A percentile compares a stretch with the other conserved stretches of the same genome.
Conservation (phyloP, 495 filamentous ascomycete species). For the Tuber indicum region DNA sequence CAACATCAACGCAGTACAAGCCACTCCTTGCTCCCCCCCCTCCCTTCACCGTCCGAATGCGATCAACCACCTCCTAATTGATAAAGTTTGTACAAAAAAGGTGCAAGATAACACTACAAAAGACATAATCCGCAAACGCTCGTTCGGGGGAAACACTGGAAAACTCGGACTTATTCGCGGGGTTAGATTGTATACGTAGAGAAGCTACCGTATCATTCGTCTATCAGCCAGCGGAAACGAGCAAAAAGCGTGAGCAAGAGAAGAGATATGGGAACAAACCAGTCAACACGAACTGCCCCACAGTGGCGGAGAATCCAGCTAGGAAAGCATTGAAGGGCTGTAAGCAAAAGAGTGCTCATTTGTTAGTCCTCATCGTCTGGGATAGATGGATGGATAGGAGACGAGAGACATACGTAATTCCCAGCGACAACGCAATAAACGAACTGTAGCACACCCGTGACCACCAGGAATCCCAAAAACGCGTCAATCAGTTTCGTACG, state of each 20-base stretch:
- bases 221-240: not conserved
- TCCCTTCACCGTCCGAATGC: not conserved
- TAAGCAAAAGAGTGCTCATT: not conserved
- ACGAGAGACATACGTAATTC: constrained; percentile 68
- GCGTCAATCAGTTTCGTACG: constrained; percentile 85
- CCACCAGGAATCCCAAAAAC: constrained; percentile 85
- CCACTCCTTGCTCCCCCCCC: not conserved
- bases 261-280: constrained; percentile 44
- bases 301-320: constrained; percentile 86
- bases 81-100: constrained; percentile 99
- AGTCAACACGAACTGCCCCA: constrained; percentile 95
- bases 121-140: constrained; percentile 94
- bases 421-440: constrained; percentile 85
- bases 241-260: constrained; percentile 26
- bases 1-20: constrained; percentile 16
- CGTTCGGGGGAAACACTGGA: constrained; percentile 62
- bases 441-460: constrained; percentile 84
- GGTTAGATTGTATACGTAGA: constrained; percentile 85
- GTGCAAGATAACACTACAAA: constrained; percentile 90
- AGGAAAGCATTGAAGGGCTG: constrained; percentile 99
- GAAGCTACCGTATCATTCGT: constrained; percentile 46
- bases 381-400: not conserved
- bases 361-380: not conserved
- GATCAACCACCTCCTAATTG: constrained; percentile 54
- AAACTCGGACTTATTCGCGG: constrained; percentile 66